These are phyloP conservation scores for Thraustotheca clavata DNA, from an alignment of 352 stramenopile species.

Conservation along the genomic window DNA sequence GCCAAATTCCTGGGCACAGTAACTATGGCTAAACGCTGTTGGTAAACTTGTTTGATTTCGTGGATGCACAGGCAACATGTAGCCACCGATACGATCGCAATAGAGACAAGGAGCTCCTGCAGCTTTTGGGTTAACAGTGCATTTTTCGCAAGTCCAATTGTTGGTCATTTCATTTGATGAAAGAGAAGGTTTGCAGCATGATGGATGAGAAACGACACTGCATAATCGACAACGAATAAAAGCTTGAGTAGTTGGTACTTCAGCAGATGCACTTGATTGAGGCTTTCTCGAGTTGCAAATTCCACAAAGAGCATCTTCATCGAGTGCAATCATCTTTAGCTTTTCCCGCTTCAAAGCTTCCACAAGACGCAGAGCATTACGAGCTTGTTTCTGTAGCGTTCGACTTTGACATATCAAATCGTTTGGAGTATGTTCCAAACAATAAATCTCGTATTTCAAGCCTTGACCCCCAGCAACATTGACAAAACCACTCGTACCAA, in stretches of 20 bases:
- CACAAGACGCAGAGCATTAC: not conserved
- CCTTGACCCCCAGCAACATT: constrained; percentile 67
- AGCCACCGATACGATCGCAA: constrained; percentile 58
- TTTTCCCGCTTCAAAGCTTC: not conserved
- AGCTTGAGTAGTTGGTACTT: constrained; percentile 35
- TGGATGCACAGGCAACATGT: constrained; percentile 51
- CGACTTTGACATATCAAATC: constrained; percentile 38
- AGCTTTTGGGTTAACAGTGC: constrained; percentile 38
- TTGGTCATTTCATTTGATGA: constrained; percentile 51
- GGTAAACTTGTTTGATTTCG: not conserved
- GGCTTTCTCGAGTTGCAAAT: constrained; percentile 68
- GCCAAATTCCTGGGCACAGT: constrained; percentile 11
- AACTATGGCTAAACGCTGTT: constrained; percentile 2
- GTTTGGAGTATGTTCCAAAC: constrained; percentile 41
- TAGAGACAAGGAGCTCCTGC: constrained; percentile 41
- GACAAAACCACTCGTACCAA: constrained; percentile 40
- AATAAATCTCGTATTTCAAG: constrained; percentile 60
- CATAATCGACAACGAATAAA: constrained; percentile 83
- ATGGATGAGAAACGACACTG: constrained; percentile 69
- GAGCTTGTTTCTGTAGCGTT: constrained; percentile 18
- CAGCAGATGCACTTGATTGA: constrained; percentile 31
- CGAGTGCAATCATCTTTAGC: constrained; percentile 29
- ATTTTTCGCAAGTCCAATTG: constrained; percentile 83
- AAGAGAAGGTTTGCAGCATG: constrained; percentile 72
- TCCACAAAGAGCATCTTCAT: constrained; percentile 47